phyloP scores from a whole-genome alignment of 306 rosid species.

The Coriaria nepalensis region DNA sequence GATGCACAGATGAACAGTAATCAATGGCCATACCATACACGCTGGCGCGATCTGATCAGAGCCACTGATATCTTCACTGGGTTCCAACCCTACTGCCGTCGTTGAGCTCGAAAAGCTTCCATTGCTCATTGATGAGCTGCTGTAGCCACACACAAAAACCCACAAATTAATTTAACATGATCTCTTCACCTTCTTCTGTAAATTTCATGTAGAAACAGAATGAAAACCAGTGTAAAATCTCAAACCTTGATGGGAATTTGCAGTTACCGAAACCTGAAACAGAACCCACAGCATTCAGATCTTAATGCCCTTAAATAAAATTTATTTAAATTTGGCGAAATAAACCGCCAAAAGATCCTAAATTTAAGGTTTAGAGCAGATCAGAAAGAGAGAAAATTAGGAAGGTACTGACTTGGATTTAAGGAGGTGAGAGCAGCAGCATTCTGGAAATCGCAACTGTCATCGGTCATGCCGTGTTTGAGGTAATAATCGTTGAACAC shows the following conservation, averaged over 20 bases:
- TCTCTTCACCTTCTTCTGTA: not conserved
- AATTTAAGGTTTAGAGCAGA: not conserved
- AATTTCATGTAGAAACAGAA: not conserved
- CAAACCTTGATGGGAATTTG: conserved; percentile 73
- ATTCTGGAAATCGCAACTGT: conserved; percentile 57
- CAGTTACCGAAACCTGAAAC: conserved; percentile 65
- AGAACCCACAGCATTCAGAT: not conserved
- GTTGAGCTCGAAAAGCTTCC: conserved; percentile 39
- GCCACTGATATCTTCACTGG: conserved; percentile 41
- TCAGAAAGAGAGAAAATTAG: not conserved
- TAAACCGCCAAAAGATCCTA: conserved; percentile 7
- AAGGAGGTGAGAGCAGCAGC: conserved; percentile 64
- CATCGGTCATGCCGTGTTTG: conserved; percentile 60
- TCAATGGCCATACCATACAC: conserved; percentile 35
- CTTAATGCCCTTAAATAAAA: no score
- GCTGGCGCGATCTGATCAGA: conserved; percentile 16
- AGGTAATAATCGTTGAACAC: conserved; percentile 71
- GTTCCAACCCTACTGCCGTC: conserved; percentile 32
- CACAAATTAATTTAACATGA: not conserved
- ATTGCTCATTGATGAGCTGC: conserved; percentile 44
- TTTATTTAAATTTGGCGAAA: not conserved
- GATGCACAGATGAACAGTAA: conserved; percentile 21
- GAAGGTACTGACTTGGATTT: conserved; percentile 53
- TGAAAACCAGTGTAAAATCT: not conserved
- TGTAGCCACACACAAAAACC: conserved; percentile 3